A percentile compares a stretch with the other conserved stretches of the same genome.
Evolutionary conservation across 176 grass and related monocot genomes (phyloP).

Genomic region (Aegilops bicornis): DNA sequence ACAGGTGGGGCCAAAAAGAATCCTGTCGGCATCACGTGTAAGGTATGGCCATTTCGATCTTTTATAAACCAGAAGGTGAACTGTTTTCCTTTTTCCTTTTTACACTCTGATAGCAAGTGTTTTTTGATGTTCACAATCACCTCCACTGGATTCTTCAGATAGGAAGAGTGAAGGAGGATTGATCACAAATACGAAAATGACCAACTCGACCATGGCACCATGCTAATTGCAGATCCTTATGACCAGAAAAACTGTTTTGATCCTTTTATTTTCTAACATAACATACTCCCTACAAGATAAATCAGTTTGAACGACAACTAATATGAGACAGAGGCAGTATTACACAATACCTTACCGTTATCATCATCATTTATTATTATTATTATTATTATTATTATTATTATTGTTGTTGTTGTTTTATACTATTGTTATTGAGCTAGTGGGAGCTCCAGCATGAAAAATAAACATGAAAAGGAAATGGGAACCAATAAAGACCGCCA

Average conservation of each 20-base stretch:
- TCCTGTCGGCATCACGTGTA: conserved; percentile 22
- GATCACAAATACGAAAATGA: not conserved
- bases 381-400: too few species aligned
- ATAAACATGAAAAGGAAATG: not conserved
- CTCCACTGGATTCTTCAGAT: not conserved
- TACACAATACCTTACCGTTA: not conserved
- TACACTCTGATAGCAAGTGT: not conserved
- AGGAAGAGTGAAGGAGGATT: not conserved
- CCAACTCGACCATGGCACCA: not conserved
- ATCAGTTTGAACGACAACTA: too few species aligned
- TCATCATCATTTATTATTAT: too few species aligned
- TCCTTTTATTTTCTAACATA: too few species aligned
- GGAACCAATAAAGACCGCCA: not conserved
- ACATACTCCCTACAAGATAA: too few species aligned
- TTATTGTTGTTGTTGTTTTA: too few species aligned
- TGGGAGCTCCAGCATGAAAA: not conserved
- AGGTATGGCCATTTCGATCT: conserved; percentile 14
- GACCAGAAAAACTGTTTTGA: too few species aligned
- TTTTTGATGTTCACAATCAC: not conserved
- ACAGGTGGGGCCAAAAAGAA: not conserved
- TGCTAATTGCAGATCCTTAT: too few species aligned
- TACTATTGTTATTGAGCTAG: not conserved
- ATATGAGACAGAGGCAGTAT: too few species aligned
- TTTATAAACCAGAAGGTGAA: not conserved
- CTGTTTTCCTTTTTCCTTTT: too few species aligned